Percentiles rank a stretch among this genome's conserved stretches.
Evolutionary conservation across 2,329 filamentous ascomycete genomes (phyloP).

Genomic region (Aspergillus quadrilineatus): DNA sequence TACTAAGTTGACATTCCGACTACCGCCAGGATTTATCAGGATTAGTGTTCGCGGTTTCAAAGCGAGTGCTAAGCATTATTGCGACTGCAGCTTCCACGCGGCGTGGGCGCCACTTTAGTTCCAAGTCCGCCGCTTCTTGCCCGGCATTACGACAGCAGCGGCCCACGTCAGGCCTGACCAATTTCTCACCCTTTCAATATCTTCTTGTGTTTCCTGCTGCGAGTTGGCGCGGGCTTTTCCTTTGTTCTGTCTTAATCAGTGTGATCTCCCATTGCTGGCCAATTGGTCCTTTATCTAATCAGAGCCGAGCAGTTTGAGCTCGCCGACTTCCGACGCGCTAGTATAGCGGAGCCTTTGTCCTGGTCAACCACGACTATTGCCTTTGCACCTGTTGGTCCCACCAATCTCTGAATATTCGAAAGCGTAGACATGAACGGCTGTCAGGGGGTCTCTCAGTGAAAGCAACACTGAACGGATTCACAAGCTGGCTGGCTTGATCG

Average conservation of each 20-base stretch:
- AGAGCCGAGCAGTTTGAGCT: background rate
- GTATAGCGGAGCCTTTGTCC: background rate
- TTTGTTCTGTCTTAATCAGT: background rate
- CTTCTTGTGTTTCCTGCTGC: constrained; percentile 1
- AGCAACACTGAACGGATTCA: background rate
- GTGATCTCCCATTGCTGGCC: constrained; percentile 9
- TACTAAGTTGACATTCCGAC: background rate
- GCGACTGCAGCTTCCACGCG: constrained; percentile 7
- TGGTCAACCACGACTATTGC: background rate
- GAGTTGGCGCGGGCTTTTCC: background rate
- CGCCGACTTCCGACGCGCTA: constrained; percentile 8
- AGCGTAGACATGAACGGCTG: constrained; percentile 16
- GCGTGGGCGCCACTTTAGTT: constrained; percentile 1
- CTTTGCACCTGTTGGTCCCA: background rate
- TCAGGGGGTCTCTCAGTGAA: constrained; percentile 6
- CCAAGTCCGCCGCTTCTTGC: background rate
- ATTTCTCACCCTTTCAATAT: background rate
- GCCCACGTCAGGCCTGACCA: constrained; percentile 1
- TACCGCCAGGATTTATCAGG: background rate
- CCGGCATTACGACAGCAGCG: constrained; percentile 2
- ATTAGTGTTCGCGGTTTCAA: background rate
- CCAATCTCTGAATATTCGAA: background rate
- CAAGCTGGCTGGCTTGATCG: background rate
- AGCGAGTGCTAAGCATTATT: background rate
- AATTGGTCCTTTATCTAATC: background rate